Percentiles rank a stretch among this genome's conserved stretches.
phyloP scores from a whole-genome alignment of 2,329 filamentous ascomycete species.

The Alternaria sp. region DNA sequence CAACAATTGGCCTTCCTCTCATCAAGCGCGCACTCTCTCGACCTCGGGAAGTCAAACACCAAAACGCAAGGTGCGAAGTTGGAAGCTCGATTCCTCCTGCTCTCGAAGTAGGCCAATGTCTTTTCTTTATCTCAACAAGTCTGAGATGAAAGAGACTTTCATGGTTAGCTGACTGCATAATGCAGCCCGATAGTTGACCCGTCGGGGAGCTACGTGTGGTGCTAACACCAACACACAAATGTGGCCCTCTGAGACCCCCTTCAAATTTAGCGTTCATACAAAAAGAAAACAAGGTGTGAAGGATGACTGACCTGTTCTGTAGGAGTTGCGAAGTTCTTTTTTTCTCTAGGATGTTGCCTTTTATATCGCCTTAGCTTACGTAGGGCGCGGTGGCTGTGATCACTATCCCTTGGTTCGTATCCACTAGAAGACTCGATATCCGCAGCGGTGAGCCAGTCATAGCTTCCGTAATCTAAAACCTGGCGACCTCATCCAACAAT shows the following conservation, averaged over 20 bases:
- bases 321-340: neutral
- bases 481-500: neutral
- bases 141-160: neutral
- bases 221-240: neutral
- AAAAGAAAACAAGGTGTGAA: neutral
- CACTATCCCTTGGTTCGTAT: neutral
- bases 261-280: neutral
- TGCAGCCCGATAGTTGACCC: neutral
- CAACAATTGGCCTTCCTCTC: neutral
- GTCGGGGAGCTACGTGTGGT: neutral
- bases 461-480: neutral
- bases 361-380: neutral
- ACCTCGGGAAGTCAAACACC: neutral
- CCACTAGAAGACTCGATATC: neutral
- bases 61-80: neutral
- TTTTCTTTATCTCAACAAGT: neutral
- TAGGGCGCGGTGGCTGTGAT: neutral
- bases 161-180: neutral
- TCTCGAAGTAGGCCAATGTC: neutral
- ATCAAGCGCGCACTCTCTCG: neutral
- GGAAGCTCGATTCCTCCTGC: neutral
- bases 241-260: neutral
- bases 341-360: neutral
- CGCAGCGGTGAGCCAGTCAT: neutral
- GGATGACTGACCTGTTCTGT: neutral